These are phyloP conservation scores for Phycomyces nitens DNA, from an alignment of 192 early-diverging fungal genomes.

Conservation along the genomic window DNA sequence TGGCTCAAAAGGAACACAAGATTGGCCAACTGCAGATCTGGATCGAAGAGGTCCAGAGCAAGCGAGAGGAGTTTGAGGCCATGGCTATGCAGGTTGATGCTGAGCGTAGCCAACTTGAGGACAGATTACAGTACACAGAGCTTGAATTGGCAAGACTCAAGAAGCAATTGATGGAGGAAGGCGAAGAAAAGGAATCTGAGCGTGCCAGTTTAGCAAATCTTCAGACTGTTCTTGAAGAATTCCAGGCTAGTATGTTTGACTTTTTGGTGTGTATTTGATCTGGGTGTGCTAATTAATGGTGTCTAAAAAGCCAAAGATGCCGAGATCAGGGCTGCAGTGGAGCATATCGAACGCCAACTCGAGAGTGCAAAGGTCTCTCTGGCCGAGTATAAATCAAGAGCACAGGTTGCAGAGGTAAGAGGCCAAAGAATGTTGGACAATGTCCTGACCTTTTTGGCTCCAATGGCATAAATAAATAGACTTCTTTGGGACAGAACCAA, in stretches of 20 bases:
- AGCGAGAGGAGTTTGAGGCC: slow-evolving; percentile 58
- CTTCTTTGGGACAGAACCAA: slow-evolving; percentile 54
- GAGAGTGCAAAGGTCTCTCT: slow-evolving; percentile 38
- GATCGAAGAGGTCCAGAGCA: slow-evolving; percentile 55
- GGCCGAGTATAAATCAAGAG: slow-evolving; percentile 55
- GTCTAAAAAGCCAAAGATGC: slow-evolving; percentile 44
- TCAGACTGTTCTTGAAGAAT: slow-evolving; percentile 82
- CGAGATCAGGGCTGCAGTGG: slow-evolving; percentile 53
- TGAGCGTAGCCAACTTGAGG: slow-evolving; percentile 47
- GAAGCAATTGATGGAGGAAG: slow-evolving; percentile 42
- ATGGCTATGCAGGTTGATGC: slow-evolving; percentile 58
- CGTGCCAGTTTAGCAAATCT: slow-evolving; percentile 67
- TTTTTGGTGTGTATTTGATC: neutral
- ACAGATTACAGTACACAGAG: slow-evolving; percentile 32
- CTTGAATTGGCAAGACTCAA: slow-evolving; percentile 46
- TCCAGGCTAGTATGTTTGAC: slow-evolving; percentile 68
- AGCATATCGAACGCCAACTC: slow-evolving; percentile 52
- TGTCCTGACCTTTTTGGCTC: too few relatives aligned
- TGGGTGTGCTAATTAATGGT: slow-evolving; percentile 4
- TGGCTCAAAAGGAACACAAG: slow-evolving; percentile 49
- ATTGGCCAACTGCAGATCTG: slow-evolving; percentile 52
- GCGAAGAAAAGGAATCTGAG: slow-evolving; percentile 55
- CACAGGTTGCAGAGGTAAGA: slow-evolving; percentile 54
- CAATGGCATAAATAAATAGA: too few relatives aligned
- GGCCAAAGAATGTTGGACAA: too few relatives aligned